These are phyloP conservation scores for Zea mays DNA, from an alignment of 176 grass and related monocot species.

Conservation along the genomic window Zm-B73-REFERENCE-NAM-5.0 NC_050098.1:229237501-229238000, in stretches of 20 bases:
- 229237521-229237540: neutral
- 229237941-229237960: neutral
- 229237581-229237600: neutral
- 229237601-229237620: neutral
- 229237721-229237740: neutral
- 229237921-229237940: neutral
- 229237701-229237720: neutral
- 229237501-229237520: neutral
- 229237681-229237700: neutral
- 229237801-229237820: neutral
- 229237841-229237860: neutral
- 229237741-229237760: neutral
- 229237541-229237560: neutral
- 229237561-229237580: neutral
- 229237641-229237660: neutral
- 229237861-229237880: conserved; percentile 4
- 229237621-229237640: neutral
- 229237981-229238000: neutral
- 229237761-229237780: neutral
- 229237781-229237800: neutral
- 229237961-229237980: neutral
- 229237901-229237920: neutral
- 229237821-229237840: neutral
- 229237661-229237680: neutral
- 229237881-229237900: neutral